Evolutionary conservation across 805 yeast genomes (phyloP).

Genomic region (Teunomyces funiuensis): DNA sequence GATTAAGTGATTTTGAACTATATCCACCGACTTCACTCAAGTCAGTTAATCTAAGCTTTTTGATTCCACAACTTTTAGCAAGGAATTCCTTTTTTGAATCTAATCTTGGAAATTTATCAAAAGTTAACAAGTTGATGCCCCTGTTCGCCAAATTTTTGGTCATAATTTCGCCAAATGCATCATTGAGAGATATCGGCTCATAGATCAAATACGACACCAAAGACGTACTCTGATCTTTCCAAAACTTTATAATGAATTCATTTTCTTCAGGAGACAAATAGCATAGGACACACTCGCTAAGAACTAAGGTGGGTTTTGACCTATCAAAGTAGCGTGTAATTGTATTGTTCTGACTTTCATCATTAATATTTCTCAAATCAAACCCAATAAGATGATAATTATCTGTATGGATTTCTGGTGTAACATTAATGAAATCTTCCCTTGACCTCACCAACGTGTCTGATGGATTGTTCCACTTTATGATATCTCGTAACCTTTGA

Average conservation of each 20-base stretch:
- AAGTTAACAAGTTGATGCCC: slow-evolving; percentile 62
- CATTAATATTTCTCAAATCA: slow-evolving; percentile 48
- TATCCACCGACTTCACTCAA: slow-evolving; percentile 45
- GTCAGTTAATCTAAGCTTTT: slow-evolving; percentile 42
- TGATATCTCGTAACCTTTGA: slow-evolving; percentile 23
- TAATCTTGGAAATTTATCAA: slow-evolving; percentile 51
- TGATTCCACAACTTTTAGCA: slow-evolving; percentile 21
- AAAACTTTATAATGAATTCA: slow-evolving; percentile 42
- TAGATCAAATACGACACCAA: slow-evolving; percentile 47
- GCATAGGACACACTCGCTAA: slow-evolving; percentile 78
- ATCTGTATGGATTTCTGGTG: slow-evolving; percentile 32
- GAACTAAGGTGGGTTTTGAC: slow-evolving; percentile 54
- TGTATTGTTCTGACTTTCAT: neutral
- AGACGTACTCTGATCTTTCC: slow-evolving; percentile 27
- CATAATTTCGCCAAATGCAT: slow-evolving; percentile 71
- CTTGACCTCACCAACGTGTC: slow-evolving; percentile 14
- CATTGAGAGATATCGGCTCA: slow-evolving; percentile 68
- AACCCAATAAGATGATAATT: slow-evolving; percentile 54
- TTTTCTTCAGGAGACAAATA: slow-evolving; percentile 57
- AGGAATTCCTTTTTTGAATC: slow-evolving; percentile 25
- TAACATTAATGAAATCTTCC: slow-evolving; percentile 22
- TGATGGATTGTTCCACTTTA: slow-evolving; percentile 13
- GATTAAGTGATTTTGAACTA: slow-evolving; percentile 22
- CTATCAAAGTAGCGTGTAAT: slow-evolving; percentile 26
- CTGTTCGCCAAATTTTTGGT: slow-evolving; percentile 54